Percentiles rank a stretch among this genome's conserved stretches.
Conservation (phyloP, 805 yeast genomes). For the Groenewaldozyma tartarivorans region DNA sequence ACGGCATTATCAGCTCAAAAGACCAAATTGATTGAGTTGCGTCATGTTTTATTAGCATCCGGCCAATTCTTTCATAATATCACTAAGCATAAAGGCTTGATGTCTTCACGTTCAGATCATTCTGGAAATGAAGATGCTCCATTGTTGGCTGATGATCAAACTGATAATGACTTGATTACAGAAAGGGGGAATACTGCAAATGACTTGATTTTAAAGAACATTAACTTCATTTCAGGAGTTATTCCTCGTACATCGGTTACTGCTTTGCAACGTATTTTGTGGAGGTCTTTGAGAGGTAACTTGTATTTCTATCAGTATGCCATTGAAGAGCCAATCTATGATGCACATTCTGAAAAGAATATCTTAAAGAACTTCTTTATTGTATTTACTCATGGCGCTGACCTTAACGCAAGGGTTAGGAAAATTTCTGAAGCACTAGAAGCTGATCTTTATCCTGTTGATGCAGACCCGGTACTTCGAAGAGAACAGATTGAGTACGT, state of each 20-base stretch:
- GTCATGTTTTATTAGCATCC: constrained; percentile 48
- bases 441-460: constrained; percentile 63
- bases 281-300: constrained; percentile 93
- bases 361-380: constrained; percentile 76
- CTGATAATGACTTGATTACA: constrained; percentile 14
- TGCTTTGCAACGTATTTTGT: constrained; percentile 69
- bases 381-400: constrained; percentile 83
- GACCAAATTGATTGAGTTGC: constrained; percentile 58
- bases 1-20: constrained; percentile 55
- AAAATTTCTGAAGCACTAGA: constrained; percentile 86
- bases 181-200: constrained; percentile 5
- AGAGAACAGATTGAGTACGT: constrained; percentile 30
- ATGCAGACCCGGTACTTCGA: constrained; percentile 34
- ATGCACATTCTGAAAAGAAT: constrained; percentile 43
- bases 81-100: constrained; percentile 22
- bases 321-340: constrained; percentile 59
- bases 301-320: constrained; percentile 67
- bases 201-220: constrained; percentile 24
- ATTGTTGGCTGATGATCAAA: constrained; percentile 29
- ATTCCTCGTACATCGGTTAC: constrained; percentile 61
- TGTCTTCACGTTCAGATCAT: constrained; percentile 10
- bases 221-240: constrained; percentile 67
- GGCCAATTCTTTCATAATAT: constrained; percentile 36
- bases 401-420: constrained; percentile 60
- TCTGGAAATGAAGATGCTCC: constrained; percentile 30